These are phyloP conservation scores for Melastoma malabathricum DNA, from an alignment of 345 rosid species.

Conservation along the genomic window DNA sequence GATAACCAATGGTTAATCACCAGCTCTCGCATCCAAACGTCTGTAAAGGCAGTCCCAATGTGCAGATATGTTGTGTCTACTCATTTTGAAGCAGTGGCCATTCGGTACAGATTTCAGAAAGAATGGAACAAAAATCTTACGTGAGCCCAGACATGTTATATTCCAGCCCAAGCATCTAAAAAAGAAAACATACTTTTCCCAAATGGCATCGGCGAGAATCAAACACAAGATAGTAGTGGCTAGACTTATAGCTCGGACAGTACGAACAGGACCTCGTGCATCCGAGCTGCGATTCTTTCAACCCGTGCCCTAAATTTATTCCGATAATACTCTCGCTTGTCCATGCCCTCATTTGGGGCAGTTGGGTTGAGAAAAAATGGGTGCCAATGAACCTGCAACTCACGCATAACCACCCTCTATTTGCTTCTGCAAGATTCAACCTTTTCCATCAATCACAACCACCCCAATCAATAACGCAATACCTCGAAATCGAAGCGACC, in stretches of 20 bases:
- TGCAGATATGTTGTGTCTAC: background rate
- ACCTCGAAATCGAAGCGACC: slow-evolving; percentile 65
- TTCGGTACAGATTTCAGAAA: background rate
- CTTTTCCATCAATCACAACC: no score
- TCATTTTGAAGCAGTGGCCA: no score
- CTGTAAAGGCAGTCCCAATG: no score
- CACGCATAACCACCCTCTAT: no score
- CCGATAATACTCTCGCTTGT: slow-evolving; percentile 47
- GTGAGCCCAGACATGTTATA: slow-evolving; percentile 72
- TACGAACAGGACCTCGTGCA: slow-evolving; percentile 42
- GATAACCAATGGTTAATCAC: slow-evolving; percentile 3
- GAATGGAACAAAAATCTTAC: slow-evolving; percentile 25
- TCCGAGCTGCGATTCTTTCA: slow-evolving; percentile 33
- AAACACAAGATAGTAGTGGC: background rate
- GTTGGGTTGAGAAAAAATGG: slow-evolving; percentile 73
- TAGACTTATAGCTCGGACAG: no score
- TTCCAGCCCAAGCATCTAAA: slow-evolving; percentile 55
- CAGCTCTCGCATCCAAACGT: background rate
- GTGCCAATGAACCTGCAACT: slow-evolving; percentile 64
- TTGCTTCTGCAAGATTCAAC: no score
- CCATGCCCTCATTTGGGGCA: slow-evolving; percentile 83
- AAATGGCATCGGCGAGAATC: background rate
- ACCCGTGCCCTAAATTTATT: slow-evolving; percentile 50
- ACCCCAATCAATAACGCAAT: slow-evolving; percentile 9
- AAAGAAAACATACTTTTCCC: background rate